Evolutionary conservation across 306 rosid genomes (phyloP).

Genomic region (Urtica urens): DNA sequence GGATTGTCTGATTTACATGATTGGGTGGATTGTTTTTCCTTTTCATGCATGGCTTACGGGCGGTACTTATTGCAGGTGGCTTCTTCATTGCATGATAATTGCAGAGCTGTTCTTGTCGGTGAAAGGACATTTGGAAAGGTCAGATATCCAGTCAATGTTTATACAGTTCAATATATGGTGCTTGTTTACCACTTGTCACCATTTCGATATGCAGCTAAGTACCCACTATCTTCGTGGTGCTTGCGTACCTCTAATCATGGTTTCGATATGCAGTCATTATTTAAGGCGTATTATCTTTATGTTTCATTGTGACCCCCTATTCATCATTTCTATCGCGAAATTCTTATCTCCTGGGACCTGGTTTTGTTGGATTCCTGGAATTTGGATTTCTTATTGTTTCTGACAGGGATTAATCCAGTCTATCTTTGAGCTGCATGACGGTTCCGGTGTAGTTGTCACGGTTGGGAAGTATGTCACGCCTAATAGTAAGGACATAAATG

Average conservation of each 20-base stretch:
- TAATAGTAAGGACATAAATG: conserved; percentile 75
- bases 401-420: conserved; percentile 86
- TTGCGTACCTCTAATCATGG: too few relatives aligned
- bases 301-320: too few relatives aligned
- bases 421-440: conserved; percentile 84
- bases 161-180: too few relatives aligned
- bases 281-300: background rate
- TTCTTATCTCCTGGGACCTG: background rate
- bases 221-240: too few relatives aligned
- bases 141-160: conserved; percentile 7
- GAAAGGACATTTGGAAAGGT: conserved; percentile 95
- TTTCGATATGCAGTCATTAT: conserved; percentile 1
- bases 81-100: conserved; percentile 90
- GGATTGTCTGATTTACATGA: conserved; percentile 11
- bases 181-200: too few relatives aligned
- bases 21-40: too few relatives aligned
- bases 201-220: too few relatives aligned
- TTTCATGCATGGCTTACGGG: too few relatives aligned
- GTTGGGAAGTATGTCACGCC: conserved; percentile 96
- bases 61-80: conserved; percentile 71
- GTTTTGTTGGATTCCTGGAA: background rate
- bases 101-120: conserved; percentile 94
- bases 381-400: background rate
- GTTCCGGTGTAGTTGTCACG: conserved; percentile 91
- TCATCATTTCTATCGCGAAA: too few relatives aligned